phyloP scores from a whole-genome alignment of 2,329 filamentous ascomycete species.

The Alternaria rosae region DNA sequence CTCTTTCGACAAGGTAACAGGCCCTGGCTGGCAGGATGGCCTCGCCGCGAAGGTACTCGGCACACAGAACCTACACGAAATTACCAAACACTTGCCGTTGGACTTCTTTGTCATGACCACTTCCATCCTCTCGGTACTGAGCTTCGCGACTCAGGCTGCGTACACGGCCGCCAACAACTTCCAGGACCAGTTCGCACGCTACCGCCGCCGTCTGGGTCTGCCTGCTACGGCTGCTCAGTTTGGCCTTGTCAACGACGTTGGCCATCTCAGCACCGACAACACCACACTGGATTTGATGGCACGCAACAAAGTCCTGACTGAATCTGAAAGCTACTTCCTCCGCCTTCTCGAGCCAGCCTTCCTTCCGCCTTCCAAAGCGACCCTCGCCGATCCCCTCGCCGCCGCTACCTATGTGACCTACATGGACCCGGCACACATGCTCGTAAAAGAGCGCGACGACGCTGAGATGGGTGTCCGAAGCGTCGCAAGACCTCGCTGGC shows the following conservation, averaged over 20 bases:
- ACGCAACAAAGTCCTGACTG: conserved; percentile 16
- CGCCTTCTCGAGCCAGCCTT: conserved; percentile 23
- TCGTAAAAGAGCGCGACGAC: not conserved
- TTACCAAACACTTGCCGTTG: conserved; percentile 10
- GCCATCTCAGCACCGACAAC: conserved; percentile 13
- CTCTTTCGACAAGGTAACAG: conserved; percentile 10
- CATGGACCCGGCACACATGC: conserved; percentile 31
- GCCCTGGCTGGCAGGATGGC: conserved; percentile 2
- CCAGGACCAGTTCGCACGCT: conserved; percentile 30
- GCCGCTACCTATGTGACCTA: conserved; percentile 30
- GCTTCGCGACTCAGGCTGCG: conserved; percentile 19
- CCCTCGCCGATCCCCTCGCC: conserved; percentile 32
- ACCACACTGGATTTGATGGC: conserved; percentile 4
- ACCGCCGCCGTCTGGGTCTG: conserved; percentile 17
- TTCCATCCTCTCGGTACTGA: conserved; percentile 24
- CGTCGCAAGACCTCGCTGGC: conserved; percentile 14
- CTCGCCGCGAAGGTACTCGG: conserved; percentile 36
- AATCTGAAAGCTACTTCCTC: conserved; percentile 10
- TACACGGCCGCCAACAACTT: conserved; percentile 36
- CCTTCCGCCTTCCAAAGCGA: conserved; percentile 13
- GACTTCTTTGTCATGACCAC: conserved; percentile 40
- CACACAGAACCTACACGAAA: conserved; percentile 36
- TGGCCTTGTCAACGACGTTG: conserved; percentile 34
- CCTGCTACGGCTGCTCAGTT: conserved; percentile 30
- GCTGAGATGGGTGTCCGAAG: not conserved